Evolutionary conservation across 345 rosid species (phyloP), one percentile per base, ranked within the genome.

Genomic region (Gossypium turneri): DNA sequence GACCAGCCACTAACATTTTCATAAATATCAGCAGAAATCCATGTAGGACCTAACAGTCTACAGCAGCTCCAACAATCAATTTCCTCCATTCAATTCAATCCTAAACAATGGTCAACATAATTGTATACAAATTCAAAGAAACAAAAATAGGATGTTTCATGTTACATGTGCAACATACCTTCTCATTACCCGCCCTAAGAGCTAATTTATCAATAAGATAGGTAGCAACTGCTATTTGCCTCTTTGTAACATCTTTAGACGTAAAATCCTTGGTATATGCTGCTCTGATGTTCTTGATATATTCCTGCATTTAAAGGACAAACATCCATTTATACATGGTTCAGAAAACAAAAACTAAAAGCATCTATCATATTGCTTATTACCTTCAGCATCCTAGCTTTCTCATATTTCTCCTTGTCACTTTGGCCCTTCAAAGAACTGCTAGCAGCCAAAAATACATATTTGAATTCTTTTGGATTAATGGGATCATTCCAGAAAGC

Each of bases 401-500:
- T 96, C 86, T 96, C 98, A 82, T 96, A 96, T 79, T 96, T 93
- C 81, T 92, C 97, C 82, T 86, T 96, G 87, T 96, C 99, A 78
- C 99, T 96, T 83, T 83, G 94, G 69, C 99, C 99, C 84, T 96
- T 96, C 86, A 96, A 81, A 70, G 97, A 82, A 84, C 98, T 96
- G 84, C 98, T 92, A 53, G 99, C 92, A 13, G 97, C 99, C 85
- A 96, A 87, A 84, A 93, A 93, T 53, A 96, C 99, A 16, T 96
- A 93, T 75, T 96, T 96, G 89, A 90, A 96, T 81, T 96, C 97
- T 82, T 75, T 92, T 5, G 83, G 90, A 79, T 88, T 96, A 75
- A 96, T 96, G 60, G 99, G 99, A 86, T 96, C 99, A 68, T 79
- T 90, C 99, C 98, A 96, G 84, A 89, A 96, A 70, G 99, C 99